phyloP scores from a whole-genome alignment of 23 red algal genomes.

The Gracilaria caudata region DNA sequence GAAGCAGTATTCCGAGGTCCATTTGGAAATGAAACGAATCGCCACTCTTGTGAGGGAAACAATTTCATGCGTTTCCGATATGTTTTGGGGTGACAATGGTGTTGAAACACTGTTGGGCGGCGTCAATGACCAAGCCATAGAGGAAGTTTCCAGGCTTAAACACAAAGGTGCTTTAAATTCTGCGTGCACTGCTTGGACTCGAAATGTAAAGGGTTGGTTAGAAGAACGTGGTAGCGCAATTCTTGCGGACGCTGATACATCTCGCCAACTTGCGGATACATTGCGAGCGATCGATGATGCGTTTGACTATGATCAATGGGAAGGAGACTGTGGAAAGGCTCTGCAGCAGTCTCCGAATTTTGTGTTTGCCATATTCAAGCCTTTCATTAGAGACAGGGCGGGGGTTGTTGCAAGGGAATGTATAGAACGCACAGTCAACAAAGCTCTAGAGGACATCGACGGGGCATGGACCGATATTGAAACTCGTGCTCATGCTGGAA shows the following conservation, averaged over 20 bases:
- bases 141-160: slow-evolving; percentile 13
- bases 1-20: slow-evolving; percentile 12
- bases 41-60: slow-evolving; percentile 60
- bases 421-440: slow-evolving; percentile 45
- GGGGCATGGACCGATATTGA: slow-evolving; percentile 36
- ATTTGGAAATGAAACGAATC: slow-evolving; percentile 27
- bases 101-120: slow-evolving; percentile 23
- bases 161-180: slow-evolving; percentile 21
- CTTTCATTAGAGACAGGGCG: slow-evolving; percentile 59
- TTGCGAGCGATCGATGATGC: slow-evolving; percentile 47
- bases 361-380: slow-evolving; percentile 66
- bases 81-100: slow-evolving; percentile 42
- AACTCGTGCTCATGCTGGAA: slow-evolving; percentile 26
- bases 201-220: slow-evolving; percentile 34
- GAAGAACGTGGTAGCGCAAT: slow-evolving; percentile 46
- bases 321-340: slow-evolving; percentile 40
- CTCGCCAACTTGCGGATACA: slow-evolving; percentile 52
- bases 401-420: slow-evolving; percentile 35
- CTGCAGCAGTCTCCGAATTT: slow-evolving; percentile 26
- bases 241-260: slow-evolving; percentile 44
- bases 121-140: slow-evolving; percentile 19
- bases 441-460: slow-evolving; percentile 35
- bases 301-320: slow-evolving; percentile 48
- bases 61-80: slow-evolving; percentile 32
- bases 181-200: slow-evolving; percentile 23